Base-by-base conservation (phyloP, 2,329 filamentous ascomycete genomes). In the Exophiala dermatitidis region DNA sequence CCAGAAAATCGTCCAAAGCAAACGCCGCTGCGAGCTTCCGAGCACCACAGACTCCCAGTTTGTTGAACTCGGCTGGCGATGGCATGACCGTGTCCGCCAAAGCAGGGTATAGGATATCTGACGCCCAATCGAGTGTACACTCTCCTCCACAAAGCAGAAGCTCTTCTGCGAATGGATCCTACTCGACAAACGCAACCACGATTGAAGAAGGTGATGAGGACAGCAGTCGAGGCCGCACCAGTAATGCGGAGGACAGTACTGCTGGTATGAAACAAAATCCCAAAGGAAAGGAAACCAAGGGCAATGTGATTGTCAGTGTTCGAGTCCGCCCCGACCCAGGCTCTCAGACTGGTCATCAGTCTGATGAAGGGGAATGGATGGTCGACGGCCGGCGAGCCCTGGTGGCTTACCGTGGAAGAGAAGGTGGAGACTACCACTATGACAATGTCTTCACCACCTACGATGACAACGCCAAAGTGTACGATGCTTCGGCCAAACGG, bases 371-470 rank as follows among this genome's bases (percentile, higher is more conserved):
- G 31, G 93, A 97, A 66, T 98, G 91, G 93, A 81, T 89, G 74
- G 85, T 98, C 2, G 90, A 96, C 68, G 86, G 86, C 32, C 83
- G 89, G 64, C 84, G 84, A 64, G 86, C 88, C 12, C 73, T 94
- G 36, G 85, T 98, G 52, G 81, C 87, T 5, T 95, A 91, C 66
- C 80, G 81, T 58, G 91, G 93, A 56, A 88, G 87, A 63, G 93
- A 97, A 71, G 89, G 86, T 33, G 93, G 91, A 50, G 89, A 96
- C 66, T 93, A 97, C 69, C 83, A 80, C 66, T 97, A 96, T 72
- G 93, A 98, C 74, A 97, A 97, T 72, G 93, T 97, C 57, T 98
- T 98, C 71, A 83, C 88, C 47, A 87, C 90, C 12, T 83, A 94
- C 67, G 91, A 98, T 67, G 88, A 96, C 68, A 98, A 98, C 68